Conservation (phyloP, 768 basidiomycete species). For the Peribolospora baueri region DNA sequence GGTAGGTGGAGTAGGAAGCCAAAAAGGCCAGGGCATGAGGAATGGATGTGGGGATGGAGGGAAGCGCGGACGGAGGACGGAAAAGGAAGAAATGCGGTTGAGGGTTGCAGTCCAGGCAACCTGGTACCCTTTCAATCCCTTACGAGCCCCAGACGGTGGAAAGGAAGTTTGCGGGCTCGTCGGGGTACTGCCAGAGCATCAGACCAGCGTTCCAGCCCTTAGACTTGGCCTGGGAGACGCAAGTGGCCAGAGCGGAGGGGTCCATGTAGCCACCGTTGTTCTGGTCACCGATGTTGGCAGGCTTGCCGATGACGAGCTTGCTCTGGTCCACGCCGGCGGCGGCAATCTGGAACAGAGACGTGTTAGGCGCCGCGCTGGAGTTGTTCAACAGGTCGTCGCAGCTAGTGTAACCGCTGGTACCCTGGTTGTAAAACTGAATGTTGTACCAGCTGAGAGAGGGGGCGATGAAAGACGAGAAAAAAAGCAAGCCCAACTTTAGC, state of each 20-base stretch:
- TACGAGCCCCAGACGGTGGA: not conserved
- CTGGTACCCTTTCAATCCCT: too few species aligned
- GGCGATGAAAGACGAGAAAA: too few species aligned
- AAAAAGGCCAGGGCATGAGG: too few species aligned
- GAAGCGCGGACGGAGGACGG: not conserved
- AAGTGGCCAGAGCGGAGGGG: slow-evolving; percentile 32
- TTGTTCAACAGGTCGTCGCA: slow-evolving; percentile 11
- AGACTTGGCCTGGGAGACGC: slow-evolving; percentile 35
- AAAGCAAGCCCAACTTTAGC: too few species aligned
- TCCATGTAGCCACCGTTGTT: slow-evolving; percentile 33
- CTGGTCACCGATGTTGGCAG: slow-evolving; percentile 30
- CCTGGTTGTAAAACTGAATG: slow-evolving; percentile 2
- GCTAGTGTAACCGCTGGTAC: slow-evolving; percentile 5
- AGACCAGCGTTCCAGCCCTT: slow-evolving; percentile 33
- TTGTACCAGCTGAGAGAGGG: slow-evolving; percentile 9
- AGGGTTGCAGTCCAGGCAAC: too few species aligned
- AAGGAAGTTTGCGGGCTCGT: not conserved
- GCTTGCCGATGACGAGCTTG: slow-evolving; percentile 58
- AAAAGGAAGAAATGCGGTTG: too few species aligned
- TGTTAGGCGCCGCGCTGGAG: slow-evolving; percentile 17
- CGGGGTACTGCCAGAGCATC: slow-evolving; percentile 15
- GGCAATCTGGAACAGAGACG: slow-evolving; percentile 31
- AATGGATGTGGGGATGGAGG: not conserved
- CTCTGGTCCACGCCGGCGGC: slow-evolving; percentile 32
- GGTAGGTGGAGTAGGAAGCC: too few species aligned